Base-by-base conservation (phyloP, 768 basidiomycete species). In the Russula sp. region DNA sequence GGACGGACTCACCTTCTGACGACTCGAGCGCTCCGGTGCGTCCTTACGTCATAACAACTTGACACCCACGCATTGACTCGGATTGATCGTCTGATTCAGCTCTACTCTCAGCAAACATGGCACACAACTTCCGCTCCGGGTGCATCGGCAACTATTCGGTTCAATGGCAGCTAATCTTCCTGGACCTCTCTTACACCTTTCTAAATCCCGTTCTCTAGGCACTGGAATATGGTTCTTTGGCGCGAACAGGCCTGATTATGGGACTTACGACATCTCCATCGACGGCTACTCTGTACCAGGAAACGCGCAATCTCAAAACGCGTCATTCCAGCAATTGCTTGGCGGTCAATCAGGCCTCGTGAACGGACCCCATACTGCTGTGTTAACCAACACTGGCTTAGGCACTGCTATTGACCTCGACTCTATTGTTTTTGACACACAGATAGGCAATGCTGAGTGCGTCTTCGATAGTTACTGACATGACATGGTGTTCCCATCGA, bases 211-310 rank as follows among this genome's bases (percentile, higher is more conserved):
- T 52, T 22, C 14, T 44, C 31, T 3, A 67, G 63, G 63, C n/a
- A 84, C 81, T 61, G 84, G 81, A 4, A 75, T 84, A 55, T 77
- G 78, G 68, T 70, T 84, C 53, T 82, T 78, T 68, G 83, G 73
- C 44, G 65, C 49, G 27, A 62, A 53, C n/a, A 27, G 22, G 27
- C 47, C 60, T 7, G 18, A 27, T 22, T 61, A 61, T 11, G 60
- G 60, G 7, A 6, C 60, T 39, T 61, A 31, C 47, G 49, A 1
- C 31, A 49, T 61, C 22, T 32, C 53, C 6, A 42, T 55, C 27
- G 60, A 84, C 66, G 80, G 80, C 5, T 62, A 76, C 22, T 69
- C 70, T 14, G 65, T 79, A 8, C 34, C 68, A 10, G 77, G 77
- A 8, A 75, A 70, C 61, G 78, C 80, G 1, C 70, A 72, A 7